phyloP scores from a whole-genome alignment of 352 stramenopile species.

The Aphanomyces stellatus region DNA sequence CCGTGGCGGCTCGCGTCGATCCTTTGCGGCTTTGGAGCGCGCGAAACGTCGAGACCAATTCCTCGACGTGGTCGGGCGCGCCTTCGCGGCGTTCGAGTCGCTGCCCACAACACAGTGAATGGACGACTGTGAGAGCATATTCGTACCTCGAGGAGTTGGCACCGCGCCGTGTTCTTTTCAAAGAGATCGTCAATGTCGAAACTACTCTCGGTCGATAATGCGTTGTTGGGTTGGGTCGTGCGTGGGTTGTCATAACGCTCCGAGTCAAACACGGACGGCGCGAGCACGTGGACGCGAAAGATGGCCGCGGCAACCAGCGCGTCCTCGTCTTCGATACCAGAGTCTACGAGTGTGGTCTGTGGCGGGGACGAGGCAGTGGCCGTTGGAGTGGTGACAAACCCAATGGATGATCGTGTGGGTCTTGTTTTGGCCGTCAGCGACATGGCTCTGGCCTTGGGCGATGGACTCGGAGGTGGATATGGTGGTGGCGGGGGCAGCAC shows the following conservation, averaged over 20 bases:
- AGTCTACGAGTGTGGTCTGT: no score
- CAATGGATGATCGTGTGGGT: no score
- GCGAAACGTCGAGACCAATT: constrained; percentile 4
- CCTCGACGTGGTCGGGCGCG: not conserved
- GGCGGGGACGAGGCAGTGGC: no score
- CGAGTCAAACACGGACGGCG: not conserved
- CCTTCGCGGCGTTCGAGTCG: not conserved
- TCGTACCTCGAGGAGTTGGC: constrained; percentile 4
- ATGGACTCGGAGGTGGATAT: no score
- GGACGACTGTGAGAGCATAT: not conserved
- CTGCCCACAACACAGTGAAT: not conserved
- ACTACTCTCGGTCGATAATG: not conserved
- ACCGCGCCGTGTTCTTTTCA: not conserved
- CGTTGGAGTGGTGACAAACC: no score
- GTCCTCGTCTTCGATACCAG: no score
- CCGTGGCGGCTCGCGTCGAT: not conserved
- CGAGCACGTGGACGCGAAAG: not conserved
- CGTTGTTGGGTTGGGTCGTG: not conserved
- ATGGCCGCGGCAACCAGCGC: not conserved
- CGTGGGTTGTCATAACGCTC: not conserved
- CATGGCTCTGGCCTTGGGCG: no score
- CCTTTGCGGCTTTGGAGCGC: not conserved
- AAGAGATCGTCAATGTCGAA: constrained; percentile 16
- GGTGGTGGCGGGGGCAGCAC: no score
- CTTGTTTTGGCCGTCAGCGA: no score